Base-by-base conservation (phyloP, 2,329 filamentous ascomycete species). In the Gremmenia infestans region DNA sequence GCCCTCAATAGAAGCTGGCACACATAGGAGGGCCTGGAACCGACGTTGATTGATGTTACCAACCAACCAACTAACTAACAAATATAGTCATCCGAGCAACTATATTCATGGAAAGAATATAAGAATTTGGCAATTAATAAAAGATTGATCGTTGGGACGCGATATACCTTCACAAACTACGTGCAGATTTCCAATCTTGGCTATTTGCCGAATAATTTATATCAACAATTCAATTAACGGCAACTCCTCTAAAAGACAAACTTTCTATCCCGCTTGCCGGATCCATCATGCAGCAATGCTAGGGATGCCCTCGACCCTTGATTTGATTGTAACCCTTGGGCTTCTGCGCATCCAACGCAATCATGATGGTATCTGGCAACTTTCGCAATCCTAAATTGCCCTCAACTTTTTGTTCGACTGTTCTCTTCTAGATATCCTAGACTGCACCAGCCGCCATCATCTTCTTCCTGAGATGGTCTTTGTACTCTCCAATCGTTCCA, bases 401-500 rank as follows among this genome's bases (percentile, higher is more conserved):
- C 28, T 57, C 53, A 60, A 60, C 55, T 58, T 64, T 65, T 63
- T 60, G 54, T 37, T 57, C 52, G 48, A 39, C 40, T 47, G 23
- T 40, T 45, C 35, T n/a, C 48, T 39, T 45, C 52, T 37, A 22
- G 11, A 35, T 55, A 47, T 23, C 69, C 81, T 89, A 95, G 72
- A 97, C 91, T 64, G 90, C 89, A 73, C 93, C 93, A 55, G 84
- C 77, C 47, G 83, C 83, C 70, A 96, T 78, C 94, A 99, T 99
- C 90, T 97, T 97, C 87, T 97, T 97, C 73, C 93, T 87, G 70
- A 99, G 83, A 77, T 97, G 85, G 78, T 95, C 89, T 89, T 99
- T 99, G 89, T 99, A 99, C 58, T 91, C 86, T 66, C 87, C 87
- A 70, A 99, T 99, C 63, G 76, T 78, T 68, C 93, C 93, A 61